A percentile compares a stretch with the other conserved stretches of the same genome.
These are phyloP conservation scores for Astrephomene gubernaculifera DNA, from an alignment of 139 green algal species.

Conservation along the genomic window DNA sequence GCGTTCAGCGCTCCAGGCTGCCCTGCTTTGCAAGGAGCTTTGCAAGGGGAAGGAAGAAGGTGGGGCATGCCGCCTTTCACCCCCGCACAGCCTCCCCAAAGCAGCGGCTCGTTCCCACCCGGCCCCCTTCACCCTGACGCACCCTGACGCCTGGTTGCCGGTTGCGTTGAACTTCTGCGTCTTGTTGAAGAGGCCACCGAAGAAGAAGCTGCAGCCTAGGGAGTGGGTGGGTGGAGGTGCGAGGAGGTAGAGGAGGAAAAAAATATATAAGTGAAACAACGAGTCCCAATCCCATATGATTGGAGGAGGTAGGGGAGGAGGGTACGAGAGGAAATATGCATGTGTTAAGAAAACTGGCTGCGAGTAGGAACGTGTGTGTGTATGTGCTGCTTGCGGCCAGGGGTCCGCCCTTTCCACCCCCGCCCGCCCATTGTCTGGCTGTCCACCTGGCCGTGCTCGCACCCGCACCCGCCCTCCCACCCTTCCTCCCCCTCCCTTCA, in stretches of 20 bases:
- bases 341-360: too few relatives aligned
- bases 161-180: slow-evolving; percentile 81
- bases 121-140: not conserved
- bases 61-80: not conserved
- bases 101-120: not conserved
- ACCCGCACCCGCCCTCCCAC: not conserved
- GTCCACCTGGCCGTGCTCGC: too few relatives aligned
- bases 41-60: not conserved
- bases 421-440: too few relatives aligned
- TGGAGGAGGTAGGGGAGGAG: not conserved
- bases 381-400: too few relatives aligned
- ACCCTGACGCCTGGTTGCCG: slow-evolving; percentile 72
- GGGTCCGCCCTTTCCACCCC: not conserved
- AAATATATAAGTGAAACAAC: too few relatives aligned
- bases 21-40: not conserved
- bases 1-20: not conserved
- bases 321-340: too few relatives aligned
- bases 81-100: not conserved
- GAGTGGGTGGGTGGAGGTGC: not conserved
- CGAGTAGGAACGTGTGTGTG: too few relatives aligned
- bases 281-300: too few relatives aligned
- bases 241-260: not conserved
- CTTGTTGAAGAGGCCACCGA: slow-evolving; percentile 80
- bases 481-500: not conserved
- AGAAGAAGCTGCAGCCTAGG: slow-evolving; percentile 89